These are phyloP conservation scores for Cenchrus purpureus DNA, from an alignment of 176 grass and related monocot genomes.

Conservation along the genomic window DNA sequence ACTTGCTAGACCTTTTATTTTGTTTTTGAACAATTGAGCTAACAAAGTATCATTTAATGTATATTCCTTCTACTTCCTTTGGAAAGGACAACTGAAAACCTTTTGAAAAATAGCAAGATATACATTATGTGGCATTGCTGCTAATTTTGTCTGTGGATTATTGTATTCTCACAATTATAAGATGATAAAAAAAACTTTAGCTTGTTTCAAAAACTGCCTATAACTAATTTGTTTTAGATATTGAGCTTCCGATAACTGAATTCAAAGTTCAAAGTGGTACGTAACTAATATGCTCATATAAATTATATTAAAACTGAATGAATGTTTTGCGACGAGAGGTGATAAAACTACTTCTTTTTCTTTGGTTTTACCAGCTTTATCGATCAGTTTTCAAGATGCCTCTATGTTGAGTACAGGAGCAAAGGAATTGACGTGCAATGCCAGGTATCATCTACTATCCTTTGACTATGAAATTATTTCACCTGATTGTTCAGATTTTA, in stretches of 20 bases:
- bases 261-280: background rate
- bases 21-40: background rate
- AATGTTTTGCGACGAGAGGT: background rate
- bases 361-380: slow-evolving; percentile 52
- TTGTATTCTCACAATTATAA: no score
- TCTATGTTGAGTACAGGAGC: slow-evolving; percentile 74
- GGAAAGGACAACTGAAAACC: no score
- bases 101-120: no score
- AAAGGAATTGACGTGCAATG: slow-evolving; percentile 87
- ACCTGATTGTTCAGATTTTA: background rate
- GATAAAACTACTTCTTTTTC: background rate
- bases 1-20: background rate
- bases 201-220: background rate
- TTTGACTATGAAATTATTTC: background rate
- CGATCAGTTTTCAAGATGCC: slow-evolving; percentile 70
- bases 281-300: background rate
- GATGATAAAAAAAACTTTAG: background rate
- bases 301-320: background rate
- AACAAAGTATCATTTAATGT: background rate
- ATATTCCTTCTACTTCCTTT: no score
- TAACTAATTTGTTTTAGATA: no score
- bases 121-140: no score
- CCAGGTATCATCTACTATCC: slow-evolving; percentile 54
- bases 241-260: background rate
- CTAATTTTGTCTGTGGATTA: no score